Percentiles rank a stretch among this genome's conserved stretches.
These are phyloP conservation scores for Eugenia klotzschiana DNA, from an alignment of 441 rosid species.

Conservation along the genomic window DNA sequence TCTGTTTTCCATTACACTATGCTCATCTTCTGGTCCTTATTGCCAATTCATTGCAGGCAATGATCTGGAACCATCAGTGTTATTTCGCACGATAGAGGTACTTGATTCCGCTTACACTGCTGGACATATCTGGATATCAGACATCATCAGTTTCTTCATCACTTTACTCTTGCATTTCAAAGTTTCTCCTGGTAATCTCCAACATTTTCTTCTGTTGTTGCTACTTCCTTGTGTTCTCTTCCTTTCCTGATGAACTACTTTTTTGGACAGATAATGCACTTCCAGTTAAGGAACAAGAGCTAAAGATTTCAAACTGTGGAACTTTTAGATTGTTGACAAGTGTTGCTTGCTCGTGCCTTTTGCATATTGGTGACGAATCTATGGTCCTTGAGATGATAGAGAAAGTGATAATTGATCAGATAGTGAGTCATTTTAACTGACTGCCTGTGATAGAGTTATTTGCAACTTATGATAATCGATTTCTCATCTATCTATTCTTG, in stretches of 20 bases:
- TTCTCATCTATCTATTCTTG: background rate
- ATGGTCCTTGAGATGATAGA: slow-evolving; percentile 47
- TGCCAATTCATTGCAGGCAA: slow-evolving; percentile 33
- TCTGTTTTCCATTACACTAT: background rate
- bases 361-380: slow-evolving; percentile 52
- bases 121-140: slow-evolving; percentile 60
- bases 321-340: slow-evolving; percentile 35
- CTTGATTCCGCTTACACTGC: slow-evolving; percentile 48
- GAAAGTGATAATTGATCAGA: slow-evolving; percentile 34
- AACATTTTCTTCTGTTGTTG: background rate
- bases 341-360: slow-evolving; percentile 38
- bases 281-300: slow-evolving; percentile 12
- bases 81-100: slow-evolving; percentile 46
- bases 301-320: slow-evolving; percentile 20
- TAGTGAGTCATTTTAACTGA: slow-evolving; percentile 34
- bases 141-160: slow-evolving; percentile 58
- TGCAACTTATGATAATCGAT: background rate
- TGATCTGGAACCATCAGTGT: slow-evolving; percentile 39
- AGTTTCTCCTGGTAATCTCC: slow-evolving; percentile 41
- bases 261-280: slow-evolving; percentile 28
- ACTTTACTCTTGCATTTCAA: slow-evolving; percentile 44
- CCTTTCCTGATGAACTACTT: background rate
- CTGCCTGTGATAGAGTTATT: background rate
- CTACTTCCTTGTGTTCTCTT: background rate
- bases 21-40: background rate